phyloP scores from a whole-genome alignment of 352 stramenopile species.

The Halophytophthora polymorphica region DNA sequence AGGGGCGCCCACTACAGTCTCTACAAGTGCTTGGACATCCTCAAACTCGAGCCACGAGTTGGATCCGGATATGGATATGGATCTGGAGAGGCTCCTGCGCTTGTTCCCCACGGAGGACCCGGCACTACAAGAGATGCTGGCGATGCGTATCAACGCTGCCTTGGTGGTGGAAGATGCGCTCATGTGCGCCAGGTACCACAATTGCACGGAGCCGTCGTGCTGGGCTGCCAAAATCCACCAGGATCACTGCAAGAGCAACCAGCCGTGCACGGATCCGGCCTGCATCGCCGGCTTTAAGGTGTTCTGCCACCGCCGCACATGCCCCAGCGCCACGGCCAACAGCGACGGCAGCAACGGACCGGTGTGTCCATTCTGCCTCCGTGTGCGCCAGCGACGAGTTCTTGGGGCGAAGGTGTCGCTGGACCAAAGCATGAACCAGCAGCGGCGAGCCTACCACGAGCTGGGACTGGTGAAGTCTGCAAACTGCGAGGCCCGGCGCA shows the following conservation, averaged over 20 bases:
- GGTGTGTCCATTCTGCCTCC: slow-evolving; percentile 45
- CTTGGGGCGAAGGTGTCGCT: slow-evolving; percentile 23
- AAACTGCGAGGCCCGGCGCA: slow-evolving; percentile 25
- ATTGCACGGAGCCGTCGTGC: slow-evolving; percentile 28
- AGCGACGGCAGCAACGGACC: slow-evolving; percentile 6
- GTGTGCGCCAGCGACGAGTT: slow-evolving; percentile 30
- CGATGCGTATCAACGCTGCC: slow-evolving; percentile 21
- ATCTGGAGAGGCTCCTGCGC: slow-evolving; percentile 27
- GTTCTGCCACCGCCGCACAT: slow-evolving; percentile 26
- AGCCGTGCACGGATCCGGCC: slow-evolving; percentile 24
- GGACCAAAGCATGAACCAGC: slow-evolving; percentile 31
- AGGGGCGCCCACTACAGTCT: too few relatives aligned
- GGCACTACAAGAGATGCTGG: slow-evolving; percentile 22
- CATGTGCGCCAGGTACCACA: slow-evolving; percentile 28
- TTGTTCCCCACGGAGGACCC: slow-evolving; percentile 31
- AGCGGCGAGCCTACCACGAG: slow-evolving; percentile 22
- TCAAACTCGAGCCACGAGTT: neutral
- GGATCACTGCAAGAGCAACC: slow-evolving; percentile 29
- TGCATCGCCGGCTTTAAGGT: slow-evolving; percentile 24
- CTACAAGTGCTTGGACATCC: too few relatives aligned
- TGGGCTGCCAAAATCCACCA: slow-evolving; percentile 26
- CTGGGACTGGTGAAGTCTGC: neutral
- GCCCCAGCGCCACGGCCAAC: slow-evolving; percentile 15
- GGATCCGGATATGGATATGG: slow-evolving; percentile 11
- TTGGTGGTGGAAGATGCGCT: slow-evolving; percentile 40